Conservation (phyloP, 169 alveolate species). For the Babesia gibsoni region DNA sequence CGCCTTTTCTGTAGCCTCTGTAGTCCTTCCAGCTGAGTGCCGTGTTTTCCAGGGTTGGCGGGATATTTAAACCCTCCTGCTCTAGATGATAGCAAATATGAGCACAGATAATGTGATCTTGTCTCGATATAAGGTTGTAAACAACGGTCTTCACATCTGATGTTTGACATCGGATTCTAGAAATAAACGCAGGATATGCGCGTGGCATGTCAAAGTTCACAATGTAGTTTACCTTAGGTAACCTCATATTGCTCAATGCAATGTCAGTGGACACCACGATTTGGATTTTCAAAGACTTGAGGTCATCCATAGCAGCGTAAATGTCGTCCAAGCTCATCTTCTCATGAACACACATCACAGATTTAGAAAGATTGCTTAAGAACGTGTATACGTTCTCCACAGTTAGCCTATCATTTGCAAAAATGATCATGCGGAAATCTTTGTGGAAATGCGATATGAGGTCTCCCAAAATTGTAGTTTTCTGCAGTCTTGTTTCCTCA, state of each 20-base stretch:
- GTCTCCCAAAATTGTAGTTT: slow-evolving; percentile 2
- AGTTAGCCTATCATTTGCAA: slow-evolving; percentile 13
- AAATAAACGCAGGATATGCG: not conserved
- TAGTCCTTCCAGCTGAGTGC: slow-evolving; percentile 26
- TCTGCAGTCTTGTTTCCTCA: slow-evolving; percentile 20
- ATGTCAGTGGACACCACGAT: slow-evolving; percentile 13
- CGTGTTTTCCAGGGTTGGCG: not conserved
- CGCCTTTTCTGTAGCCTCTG: not conserved
- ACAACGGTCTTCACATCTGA: not conserved
- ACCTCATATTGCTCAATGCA: not conserved
- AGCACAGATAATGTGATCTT: slow-evolving; percentile 10
- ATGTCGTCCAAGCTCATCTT: not conserved
- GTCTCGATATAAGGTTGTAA: not conserved
- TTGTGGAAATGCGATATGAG: slow-evolving; percentile 29
- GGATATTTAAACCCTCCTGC: not conserved
- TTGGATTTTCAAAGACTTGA: not conserved
- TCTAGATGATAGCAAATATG: slow-evolving; percentile 1
- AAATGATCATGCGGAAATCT: slow-evolving; percentile 19
- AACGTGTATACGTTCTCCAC: not conserved
- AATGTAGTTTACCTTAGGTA: slow-evolving; percentile 7
- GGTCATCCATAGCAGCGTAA: not conserved
- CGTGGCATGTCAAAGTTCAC: slow-evolving; percentile 36
- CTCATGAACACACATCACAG: slow-evolving; percentile 14
- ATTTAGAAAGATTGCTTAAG: not conserved
- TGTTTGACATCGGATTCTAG: not conserved